Percentiles rank a stretch among this genome's conserved stretches.
Conservation (phyloP, 805 yeast species). For the Komagataella phaffii region DNA sequence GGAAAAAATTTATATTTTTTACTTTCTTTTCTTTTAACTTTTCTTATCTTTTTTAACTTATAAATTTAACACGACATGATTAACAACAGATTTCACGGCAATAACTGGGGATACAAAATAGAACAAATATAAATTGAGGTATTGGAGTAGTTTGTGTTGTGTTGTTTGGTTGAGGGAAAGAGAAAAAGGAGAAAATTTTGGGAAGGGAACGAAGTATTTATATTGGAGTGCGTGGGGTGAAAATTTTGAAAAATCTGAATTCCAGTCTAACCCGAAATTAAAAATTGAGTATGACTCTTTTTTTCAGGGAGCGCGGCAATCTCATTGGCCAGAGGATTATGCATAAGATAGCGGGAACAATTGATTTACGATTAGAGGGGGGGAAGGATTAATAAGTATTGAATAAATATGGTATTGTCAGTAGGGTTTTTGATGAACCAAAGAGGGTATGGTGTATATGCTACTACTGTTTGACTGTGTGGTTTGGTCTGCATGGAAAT, state of each 20-base stretch:
- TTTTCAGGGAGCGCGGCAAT: neutral
- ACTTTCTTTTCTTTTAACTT: neutral
- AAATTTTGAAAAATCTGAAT: neutral
- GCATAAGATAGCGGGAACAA: neutral
- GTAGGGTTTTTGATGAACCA: neutral
- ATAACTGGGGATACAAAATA: constrained; percentile 11
- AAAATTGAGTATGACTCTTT: neutral
- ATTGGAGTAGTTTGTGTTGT: neutral
- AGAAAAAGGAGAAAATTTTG: constrained; percentile 3
- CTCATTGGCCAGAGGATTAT: neutral
- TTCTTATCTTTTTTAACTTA: neutral
- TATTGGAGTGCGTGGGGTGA: neutral
- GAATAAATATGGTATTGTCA: neutral
- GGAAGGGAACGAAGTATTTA: neutral
- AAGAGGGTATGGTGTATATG: neutral
- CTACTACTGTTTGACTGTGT: neutral
- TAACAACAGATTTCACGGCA: neutral
- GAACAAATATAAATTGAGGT: constrained; percentile 9
- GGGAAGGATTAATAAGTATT: neutral
- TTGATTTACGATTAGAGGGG: neutral
- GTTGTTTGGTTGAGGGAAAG: constrained; percentile 5
- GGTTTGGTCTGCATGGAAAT: neutral
- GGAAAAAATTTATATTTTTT: neutral
- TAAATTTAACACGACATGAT: constrained; percentile 6
- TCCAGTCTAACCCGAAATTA: neutral